phyloP scores from a whole-genome alignment of 192 early-diverging fungal species.

The Backusella liffmaniae region DNA sequence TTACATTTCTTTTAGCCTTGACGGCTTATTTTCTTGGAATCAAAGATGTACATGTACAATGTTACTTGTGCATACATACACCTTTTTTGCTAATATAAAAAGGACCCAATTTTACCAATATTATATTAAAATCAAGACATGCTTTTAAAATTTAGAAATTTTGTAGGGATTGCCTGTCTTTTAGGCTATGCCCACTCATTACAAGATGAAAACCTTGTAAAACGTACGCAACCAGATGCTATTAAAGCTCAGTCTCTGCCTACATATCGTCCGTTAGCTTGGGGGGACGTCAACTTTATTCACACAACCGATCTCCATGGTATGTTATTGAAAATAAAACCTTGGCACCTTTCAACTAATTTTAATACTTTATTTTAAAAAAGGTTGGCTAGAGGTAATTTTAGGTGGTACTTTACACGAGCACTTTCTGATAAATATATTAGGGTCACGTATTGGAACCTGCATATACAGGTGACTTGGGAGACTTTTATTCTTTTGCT shows the following conservation, averaged over 20 bases:
- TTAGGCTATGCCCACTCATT: background rate
- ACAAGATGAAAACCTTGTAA: background rate
- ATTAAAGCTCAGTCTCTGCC: conserved; percentile 2
- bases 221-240: conserved; percentile 31
- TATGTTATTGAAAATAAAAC: background rate
- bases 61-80: background rate
- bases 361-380: background rate
- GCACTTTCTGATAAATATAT: background rate
- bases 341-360: background rate
- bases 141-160: background rate
- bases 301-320: conserved; percentile 43
- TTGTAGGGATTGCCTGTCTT: background rate
- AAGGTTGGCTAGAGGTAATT: conserved; percentile 26
- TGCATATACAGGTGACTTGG: conserved; percentile 48
- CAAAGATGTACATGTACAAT: background rate
- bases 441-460: conserved; percentile 33
- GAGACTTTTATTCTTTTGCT: conserved; percentile 55
- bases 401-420: background rate
- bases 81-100: background rate
- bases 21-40: background rate
- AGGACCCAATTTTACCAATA: background rate
- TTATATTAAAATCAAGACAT: background rate
- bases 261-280: conserved; percentile 34
- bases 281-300: conserved; percentile 56
- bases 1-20: background rate